These are phyloP conservation scores for Cajanus cajan DNA, from an alignment of 306 rosid genomes.

Conservation along the genomic window DNA sequence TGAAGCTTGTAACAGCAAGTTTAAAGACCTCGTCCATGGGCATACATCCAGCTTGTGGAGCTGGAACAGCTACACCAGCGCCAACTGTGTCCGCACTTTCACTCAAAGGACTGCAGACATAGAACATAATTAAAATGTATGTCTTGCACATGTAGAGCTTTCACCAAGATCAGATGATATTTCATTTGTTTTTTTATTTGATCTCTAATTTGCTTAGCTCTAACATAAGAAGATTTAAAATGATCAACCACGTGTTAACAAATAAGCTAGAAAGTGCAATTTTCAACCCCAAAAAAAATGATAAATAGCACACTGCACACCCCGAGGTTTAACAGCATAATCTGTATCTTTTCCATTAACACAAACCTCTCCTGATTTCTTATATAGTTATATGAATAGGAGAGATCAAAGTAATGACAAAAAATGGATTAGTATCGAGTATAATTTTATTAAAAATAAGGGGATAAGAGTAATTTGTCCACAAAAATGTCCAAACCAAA, in stretches of 20 bases:
- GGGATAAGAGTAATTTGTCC: not conserved
- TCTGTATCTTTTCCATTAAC: not conserved
- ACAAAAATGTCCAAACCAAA: not conserved
- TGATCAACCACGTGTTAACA: not conserved
- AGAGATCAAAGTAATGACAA: not conserved
- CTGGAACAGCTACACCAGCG: conserved; percentile 72
- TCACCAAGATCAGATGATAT: not conserved
- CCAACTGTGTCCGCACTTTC: conserved; percentile 79
- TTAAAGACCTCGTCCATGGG: conserved; percentile 75
- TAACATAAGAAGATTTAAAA: not conserved
- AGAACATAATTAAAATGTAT: not conserved
- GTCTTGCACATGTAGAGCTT: not conserved
- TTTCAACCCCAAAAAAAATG: not conserved
- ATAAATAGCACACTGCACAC: not conserved
- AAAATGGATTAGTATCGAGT: not conserved
- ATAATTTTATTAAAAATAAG: not conserved
- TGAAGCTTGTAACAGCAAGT: conserved; percentile 70
- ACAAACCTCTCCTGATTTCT: not conserved
- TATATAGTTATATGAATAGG: not conserved
- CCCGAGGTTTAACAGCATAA: not conserved
- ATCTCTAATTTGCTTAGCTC: not conserved
- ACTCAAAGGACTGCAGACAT: conserved; percentile 69
- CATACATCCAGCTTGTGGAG: conserved; percentile 61
- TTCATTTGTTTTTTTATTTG: not conserved
- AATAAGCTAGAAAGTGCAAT: not conserved